phyloP scores from a whole-genome alignment of 208 protist species.

The Angomonas deanei region DNA sequence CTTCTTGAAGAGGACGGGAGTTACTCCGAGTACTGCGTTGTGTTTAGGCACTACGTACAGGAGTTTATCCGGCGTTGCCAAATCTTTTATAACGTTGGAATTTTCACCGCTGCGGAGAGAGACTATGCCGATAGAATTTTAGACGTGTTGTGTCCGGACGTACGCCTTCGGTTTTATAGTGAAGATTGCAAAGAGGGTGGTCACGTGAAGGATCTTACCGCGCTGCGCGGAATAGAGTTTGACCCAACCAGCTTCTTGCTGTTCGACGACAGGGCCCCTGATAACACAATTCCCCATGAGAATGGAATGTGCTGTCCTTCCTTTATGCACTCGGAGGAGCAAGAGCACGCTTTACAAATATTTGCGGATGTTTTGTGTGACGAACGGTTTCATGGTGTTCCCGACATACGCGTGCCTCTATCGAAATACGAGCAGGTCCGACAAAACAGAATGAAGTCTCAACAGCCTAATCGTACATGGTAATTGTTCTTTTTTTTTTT shows the following conservation, averaged over 20 bases:
- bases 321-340: slow-evolving; percentile 33
- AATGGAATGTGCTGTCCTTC: slow-evolving; percentile 62
- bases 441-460: slow-evolving; percentile 7
- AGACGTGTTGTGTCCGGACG: slow-evolving; percentile 33
- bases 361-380: slow-evolving; percentile 30
- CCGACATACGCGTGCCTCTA: slow-evolving; percentile 36
- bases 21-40: slow-evolving; percentile 9
- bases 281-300: slow-evolving; percentile 32
- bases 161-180: slow-evolving; percentile 43
- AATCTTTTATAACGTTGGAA: slow-evolving; percentile 51
- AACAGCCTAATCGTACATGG: not conserved
- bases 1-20: not conserved
- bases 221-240: slow-evolving; percentile 23
- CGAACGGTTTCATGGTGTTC: slow-evolving; percentile 17
- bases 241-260: slow-evolving; percentile 34
- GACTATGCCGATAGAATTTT: slow-evolving; percentile 59
- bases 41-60: slow-evolving; percentile 39
- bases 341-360: slow-evolving; percentile 28
- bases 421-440: slow-evolving; percentile 30
- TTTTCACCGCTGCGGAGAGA: slow-evolving; percentile 62
- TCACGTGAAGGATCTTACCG: slow-evolving; percentile 49
- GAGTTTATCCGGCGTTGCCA: slow-evolving; percentile 38
- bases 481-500: slow-evolving; percentile 4
- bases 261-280: slow-evolving; percentile 63
- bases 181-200: slow-evolving; percentile 29